phyloP scores from a whole-genome alignment of 140 eudicot species.

The Stevia rebaudiana region DNA sequence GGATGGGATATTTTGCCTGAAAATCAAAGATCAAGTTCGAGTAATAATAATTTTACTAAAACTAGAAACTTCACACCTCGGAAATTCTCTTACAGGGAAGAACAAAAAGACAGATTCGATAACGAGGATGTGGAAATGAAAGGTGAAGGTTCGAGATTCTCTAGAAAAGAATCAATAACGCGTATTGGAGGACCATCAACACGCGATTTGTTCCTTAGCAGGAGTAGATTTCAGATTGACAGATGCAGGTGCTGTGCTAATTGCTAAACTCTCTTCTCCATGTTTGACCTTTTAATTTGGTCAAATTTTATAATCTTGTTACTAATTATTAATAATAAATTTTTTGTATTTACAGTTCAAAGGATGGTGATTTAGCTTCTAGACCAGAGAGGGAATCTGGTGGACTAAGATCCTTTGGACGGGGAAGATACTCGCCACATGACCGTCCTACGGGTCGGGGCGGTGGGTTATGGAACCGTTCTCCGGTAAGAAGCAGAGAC shows the following conservation, averaged over 20 bases:
- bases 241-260: constrained; percentile 30
- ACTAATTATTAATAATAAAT: too few species aligned
- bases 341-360: constrained; percentile 26
- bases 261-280: constrained; percentile 9
- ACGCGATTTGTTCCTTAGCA: constrained; percentile 19
- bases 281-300: not conserved
- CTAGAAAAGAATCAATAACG: constrained; percentile 25
- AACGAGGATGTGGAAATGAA: constrained; percentile 24
- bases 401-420: constrained; percentile 30
- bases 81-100: constrained; percentile 24
- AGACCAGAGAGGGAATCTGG: constrained; percentile 37
- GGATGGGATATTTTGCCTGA: constrained; percentile 29
- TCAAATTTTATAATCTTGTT: not conserved
- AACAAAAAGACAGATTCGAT: constrained; percentile 26
- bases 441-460: constrained; percentile 29
- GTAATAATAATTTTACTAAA: constrained; percentile 23
- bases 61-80: constrained; percentile 17
- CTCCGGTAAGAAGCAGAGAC: constrained; percentile 30
- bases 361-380: constrained; percentile 16
- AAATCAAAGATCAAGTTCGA: constrained; percentile 24
- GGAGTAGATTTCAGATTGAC: constrained; percentile 21
- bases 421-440: constrained; percentile 32
- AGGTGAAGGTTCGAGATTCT: constrained; percentile 24
- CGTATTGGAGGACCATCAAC: constrained; percentile 24
- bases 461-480: constrained; percentile 31